Evolutionary conservation across 2,329 filamentous ascomycete genomes (phyloP).

Genomic region (Paracorniculantispora psalliotae): DNA sequence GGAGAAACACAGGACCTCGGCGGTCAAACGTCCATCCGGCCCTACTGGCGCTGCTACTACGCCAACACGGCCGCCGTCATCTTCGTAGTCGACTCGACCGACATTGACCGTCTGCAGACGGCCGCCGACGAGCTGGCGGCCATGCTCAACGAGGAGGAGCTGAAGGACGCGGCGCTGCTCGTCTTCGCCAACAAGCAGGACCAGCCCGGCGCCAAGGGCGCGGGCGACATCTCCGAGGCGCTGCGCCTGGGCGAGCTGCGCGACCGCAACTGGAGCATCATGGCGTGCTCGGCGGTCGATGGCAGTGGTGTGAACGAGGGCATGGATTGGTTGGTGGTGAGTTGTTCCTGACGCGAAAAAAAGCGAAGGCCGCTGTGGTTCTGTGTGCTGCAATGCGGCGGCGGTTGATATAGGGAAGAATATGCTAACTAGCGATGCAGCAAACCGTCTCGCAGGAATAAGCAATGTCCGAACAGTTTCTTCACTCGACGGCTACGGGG

Average conservation of each 20-base stretch:
- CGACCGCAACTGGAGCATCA: constrained; percentile 98
- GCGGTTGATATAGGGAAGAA: no score
- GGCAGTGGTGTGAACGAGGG: constrained; percentile 92
- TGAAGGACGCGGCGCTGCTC: constrained; percentile 84
- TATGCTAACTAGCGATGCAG: constrained; percentile 18
- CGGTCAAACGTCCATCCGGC: constrained; percentile 96
- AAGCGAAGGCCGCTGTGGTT: no score
- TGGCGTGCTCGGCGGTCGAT: constrained; percentile 94
- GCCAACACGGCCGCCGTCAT: constrained; percentile 97
- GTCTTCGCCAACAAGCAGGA: constrained; percentile 99
- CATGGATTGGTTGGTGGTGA: constrained; percentile 97
- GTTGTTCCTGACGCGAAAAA: constrained; percentile 30
- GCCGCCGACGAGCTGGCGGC: constrained; percentile 87
- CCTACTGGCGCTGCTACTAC: constrained; percentile 99
- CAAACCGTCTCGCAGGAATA: constrained; percentile 27
- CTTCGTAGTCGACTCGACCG: constrained; percentile 96
- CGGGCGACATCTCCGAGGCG: constrained; percentile 93
- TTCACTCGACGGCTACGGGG: neutral
- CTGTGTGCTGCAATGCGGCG: no score
- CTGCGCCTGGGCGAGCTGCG: constrained; percentile 84
- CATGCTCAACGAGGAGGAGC: constrained; percentile 96
- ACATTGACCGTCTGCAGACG: constrained; percentile 90
- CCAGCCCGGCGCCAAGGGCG: constrained; percentile 92
- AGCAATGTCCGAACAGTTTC: neutral
- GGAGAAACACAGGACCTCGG: constrained; percentile 65